These are phyloP conservation scores for Phytophthora crassamura DNA, from an alignment of 352 stramenopile species.

Conservation along the genomic window DNA sequence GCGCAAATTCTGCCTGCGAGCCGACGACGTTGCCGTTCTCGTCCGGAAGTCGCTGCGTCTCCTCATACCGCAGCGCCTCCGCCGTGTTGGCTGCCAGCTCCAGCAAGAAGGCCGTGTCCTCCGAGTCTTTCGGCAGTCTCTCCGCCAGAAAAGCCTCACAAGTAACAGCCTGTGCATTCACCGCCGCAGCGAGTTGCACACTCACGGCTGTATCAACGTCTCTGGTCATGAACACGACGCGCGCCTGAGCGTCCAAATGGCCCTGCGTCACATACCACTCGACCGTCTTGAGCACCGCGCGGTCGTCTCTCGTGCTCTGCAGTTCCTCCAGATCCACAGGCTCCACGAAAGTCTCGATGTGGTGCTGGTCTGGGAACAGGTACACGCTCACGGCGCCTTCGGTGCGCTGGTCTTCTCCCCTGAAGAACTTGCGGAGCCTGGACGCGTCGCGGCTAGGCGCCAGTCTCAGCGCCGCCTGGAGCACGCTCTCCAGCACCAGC, in stretches of 20 bases:
- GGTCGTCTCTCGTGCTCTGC: constrained; percentile 43
- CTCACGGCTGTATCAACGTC: constrained; percentile 53
- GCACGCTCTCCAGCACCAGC: constrained; percentile 78
- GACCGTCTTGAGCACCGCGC: constrained; percentile 65
- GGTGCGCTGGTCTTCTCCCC: constrained; percentile 53
- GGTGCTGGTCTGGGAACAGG: constrained; percentile 79
- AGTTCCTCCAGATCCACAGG: constrained; percentile 46
- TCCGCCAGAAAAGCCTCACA: constrained; percentile 61
- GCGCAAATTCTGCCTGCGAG: constrained; percentile 54
- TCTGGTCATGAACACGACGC: constrained; percentile 66
- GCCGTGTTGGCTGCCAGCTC: constrained; percentile 71
- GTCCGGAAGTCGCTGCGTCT: constrained; percentile 38
- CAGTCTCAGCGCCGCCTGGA: constrained; percentile 67
- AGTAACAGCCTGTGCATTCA: constrained; percentile 61
- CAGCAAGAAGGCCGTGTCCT: constrained; percentile 47
- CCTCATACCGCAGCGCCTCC: constrained; percentile 59
- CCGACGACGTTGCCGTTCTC: constrained; percentile 32
- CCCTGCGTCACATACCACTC: constrained; percentile 61
- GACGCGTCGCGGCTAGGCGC: constrained; percentile 69
- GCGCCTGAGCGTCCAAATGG: constrained; percentile 44
- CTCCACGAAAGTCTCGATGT: constrained; percentile 62
- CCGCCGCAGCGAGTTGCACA: constrained; percentile 39
- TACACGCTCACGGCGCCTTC: constrained; percentile 55
- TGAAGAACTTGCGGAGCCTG: constrained; percentile 73
- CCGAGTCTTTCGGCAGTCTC: constrained; percentile 40